These are phyloP conservation scores for Paecilomyces niveus DNA, from an alignment of 2,329 filamentous ascomycete genomes.

Conservation along the genomic window DNA sequence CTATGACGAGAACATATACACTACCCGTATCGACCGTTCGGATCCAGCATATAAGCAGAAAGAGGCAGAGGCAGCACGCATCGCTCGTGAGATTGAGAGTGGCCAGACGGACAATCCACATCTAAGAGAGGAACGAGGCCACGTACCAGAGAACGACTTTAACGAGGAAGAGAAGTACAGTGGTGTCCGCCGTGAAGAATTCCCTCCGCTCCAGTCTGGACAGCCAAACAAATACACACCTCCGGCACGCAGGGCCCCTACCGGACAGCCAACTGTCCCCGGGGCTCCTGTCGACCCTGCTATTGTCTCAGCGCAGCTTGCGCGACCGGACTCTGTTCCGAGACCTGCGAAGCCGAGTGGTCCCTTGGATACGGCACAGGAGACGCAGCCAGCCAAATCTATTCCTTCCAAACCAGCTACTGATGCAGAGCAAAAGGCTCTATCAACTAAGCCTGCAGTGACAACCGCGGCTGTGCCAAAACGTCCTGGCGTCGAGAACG, in stretches of 20 bases:
- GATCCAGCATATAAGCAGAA: constrained; percentile 76
- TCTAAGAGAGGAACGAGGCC: constrained; percentile 79
- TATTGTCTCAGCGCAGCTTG: constrained; percentile 80
- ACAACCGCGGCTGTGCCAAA: constrained; percentile 44
- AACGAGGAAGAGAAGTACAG: constrained; percentile 98
- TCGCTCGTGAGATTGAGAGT: constrained; percentile 83
- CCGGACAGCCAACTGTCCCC: constrained; percentile 63
- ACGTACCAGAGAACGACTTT: constrained; percentile 55
- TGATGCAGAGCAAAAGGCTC: constrained; percentile 19
- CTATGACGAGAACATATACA: constrained; percentile 93
- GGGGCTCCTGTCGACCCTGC: constrained; percentile 78
- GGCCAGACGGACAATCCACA: constrained; percentile 69
- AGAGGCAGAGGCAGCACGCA: constrained; percentile 69
- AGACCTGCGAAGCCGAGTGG: constrained; percentile 21
- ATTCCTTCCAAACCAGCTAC: constrained; percentile 14
- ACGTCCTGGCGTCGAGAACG: constrained; percentile 39
- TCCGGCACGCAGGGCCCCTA: constrained; percentile 75
- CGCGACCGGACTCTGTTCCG: constrained; percentile 38
- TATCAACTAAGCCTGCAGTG: constrained; percentile 15
- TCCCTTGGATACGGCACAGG: constrained; percentile 13
- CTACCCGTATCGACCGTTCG: constrained; percentile 76
- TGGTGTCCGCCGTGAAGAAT: constrained; percentile 71
- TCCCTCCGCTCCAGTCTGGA: constrained; percentile 57
- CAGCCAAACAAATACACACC: constrained; percentile 76
- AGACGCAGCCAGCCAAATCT: constrained; percentile 13